Evolutionary conservation across 176 grass and related monocot species (phyloP), one percentile per base, ranked within the genome.

Genomic region (Aegilops tauschii): DNA sequence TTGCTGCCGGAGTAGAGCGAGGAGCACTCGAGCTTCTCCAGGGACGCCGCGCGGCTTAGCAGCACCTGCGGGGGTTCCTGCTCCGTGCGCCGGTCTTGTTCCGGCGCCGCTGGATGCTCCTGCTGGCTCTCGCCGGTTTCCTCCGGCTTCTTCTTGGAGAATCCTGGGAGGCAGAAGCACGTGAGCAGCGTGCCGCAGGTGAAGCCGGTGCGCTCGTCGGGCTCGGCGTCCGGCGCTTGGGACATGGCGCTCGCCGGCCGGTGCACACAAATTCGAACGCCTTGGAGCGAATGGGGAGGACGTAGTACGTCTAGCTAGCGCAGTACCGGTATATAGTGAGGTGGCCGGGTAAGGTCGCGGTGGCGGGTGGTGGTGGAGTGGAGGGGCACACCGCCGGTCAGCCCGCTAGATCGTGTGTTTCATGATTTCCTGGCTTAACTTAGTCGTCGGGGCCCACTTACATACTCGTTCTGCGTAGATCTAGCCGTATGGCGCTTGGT

Each of bases 131-230:
- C 27, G 54, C n/a, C 61, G 4, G 58, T 14, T 37, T n/a, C 69
- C 45, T 74, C 77, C 0, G 75, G 67, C 68, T 87, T 91, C 84
- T 87, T 90, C 89, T 87, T 87, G 42, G 85, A 87, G 61, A 79
- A 76, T 11, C 89, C 85, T 2, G 75, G 67, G 5, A 68, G 34
- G 56, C 58, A 84, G 23, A 90, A 42, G 89, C 89, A 91, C 75
- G 77, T 70, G 84, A 90, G 21, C 76, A 91, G 58, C 66, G 85
- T 62, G 80, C 80, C 30, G 81, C 89, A 91, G 4, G 80, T 91
- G 80, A 91, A 87, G 45, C 27, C 81, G 73, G 21, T 17, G 28
- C 34, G 3, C 20, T 34, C 75, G 59, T 44, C 80, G 80, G 89
- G 25, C 25, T 73, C 76, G 35, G 89, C 58, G 10, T 68, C 21